Evolutionary conservation across 805 yeast genomes (phyloP).

Genomic region (Candida orba): DNA sequence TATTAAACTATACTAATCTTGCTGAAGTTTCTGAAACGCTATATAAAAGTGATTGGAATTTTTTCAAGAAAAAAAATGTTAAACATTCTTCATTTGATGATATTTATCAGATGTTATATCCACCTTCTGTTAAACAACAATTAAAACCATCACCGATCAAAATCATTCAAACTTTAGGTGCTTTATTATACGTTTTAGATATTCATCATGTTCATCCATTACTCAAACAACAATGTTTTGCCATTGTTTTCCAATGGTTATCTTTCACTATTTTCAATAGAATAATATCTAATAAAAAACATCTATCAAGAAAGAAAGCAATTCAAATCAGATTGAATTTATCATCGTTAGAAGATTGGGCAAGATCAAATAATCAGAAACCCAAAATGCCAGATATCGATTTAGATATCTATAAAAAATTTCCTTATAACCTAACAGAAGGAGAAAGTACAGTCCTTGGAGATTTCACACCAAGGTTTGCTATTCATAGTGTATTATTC

Average conservation of each 20-base stretch:
- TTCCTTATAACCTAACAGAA: constrained; percentile 30
- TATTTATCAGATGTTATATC: constrained; percentile 67
- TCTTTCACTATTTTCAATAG: constrained; percentile 68
- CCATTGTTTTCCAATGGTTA: constrained; percentile 74
- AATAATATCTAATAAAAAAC: constrained; percentile 57
- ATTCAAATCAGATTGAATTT: constrained; percentile 84
- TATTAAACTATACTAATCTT: constrained; percentile 70
- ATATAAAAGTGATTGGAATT: constrained; percentile 68
- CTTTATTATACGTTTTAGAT: constrained; percentile 77
- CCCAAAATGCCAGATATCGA: constrained; percentile 30
- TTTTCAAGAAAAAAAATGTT: constrained; percentile 39
- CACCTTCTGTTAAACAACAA: constrained; percentile 75
- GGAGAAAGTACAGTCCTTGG: constrained; percentile 15
- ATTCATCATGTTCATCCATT: constrained; percentile 75
- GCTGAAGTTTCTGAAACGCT: constrained; percentile 73
- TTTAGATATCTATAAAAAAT: constrained; percentile 29
- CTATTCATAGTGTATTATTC: constrained; percentile 9
- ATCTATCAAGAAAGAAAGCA: constrained; percentile 75
- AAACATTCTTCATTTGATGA: constrained; percentile 56
- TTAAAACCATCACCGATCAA: constrained; percentile 86
- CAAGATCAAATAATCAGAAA: constrained; percentile 36
- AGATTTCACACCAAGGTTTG: constrained; percentile 3
- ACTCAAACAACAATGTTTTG: constrained; percentile 68
- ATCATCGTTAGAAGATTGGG: constrained; percentile 90
- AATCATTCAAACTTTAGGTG: constrained; percentile 81